Evolutionary conservation across 2,329 filamentous ascomycete genomes (phyloP), one percentile per base, ranked within the genome.

Genomic region (Drechslerella stenobrocha): DNA sequence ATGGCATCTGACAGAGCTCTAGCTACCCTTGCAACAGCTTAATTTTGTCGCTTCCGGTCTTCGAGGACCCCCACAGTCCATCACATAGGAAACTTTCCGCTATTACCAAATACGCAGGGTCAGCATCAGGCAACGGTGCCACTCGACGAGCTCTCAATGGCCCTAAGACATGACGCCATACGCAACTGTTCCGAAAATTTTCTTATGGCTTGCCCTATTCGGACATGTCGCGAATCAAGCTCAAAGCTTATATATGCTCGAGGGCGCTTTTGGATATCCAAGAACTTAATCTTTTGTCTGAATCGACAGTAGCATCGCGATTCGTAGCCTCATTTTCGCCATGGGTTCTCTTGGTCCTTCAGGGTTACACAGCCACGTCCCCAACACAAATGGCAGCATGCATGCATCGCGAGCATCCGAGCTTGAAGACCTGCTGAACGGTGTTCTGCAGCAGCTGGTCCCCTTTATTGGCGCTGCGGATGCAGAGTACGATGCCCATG

Each of bases 271-370:
- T n/a, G n/a, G n/a, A n/a, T n/a, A n/a, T n/a, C n/a, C n/a, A n/a
- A n/a, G n/a, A n/a, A n/a, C n/a, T n/a, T n/a, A n/a, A n/a, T n/a
- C n/a, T n/a, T n/a, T n/a, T n/a, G n/a, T n/a, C n/a, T n/a, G n/a
- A n/a, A n/a, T n/a, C n/a, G n/a, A n/a, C n/a, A n/a, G n/a, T n/a
- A n/a, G n/a, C n/a, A n/a, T n/a, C n/a, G n/a, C 15, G 47, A 23
- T 22, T 30, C 37, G 3, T 34, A 35, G 20, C 23, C n/a, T 34
- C 24, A 22, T 34, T 24, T 42, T 40, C 23, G 44, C 40, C 37
- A 67, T 67, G 63, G 50, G 56, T 45, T 60, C 56, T 2, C 53
- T 58, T 2, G 53, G 61, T 26, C 55, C 55, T 46, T 51, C 59
- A 22, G 40, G 28, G 44, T 67, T 67, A 60, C 55, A 60, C 50